Conservation (phyloP, 495 filamentous ascomycete species). For the Penicillium lividum region DNA sequence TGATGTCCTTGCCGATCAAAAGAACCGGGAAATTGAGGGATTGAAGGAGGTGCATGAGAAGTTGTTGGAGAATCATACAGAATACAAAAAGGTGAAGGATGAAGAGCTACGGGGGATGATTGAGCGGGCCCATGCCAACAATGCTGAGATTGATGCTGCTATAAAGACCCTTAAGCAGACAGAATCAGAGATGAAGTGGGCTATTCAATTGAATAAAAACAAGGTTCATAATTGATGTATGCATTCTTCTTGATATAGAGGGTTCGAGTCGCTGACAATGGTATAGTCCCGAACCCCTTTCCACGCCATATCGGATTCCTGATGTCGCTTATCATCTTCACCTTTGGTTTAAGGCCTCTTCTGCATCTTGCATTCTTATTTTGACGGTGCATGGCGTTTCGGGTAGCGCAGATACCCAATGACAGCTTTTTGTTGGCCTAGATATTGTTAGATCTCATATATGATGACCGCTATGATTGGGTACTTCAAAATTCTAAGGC, state of each 20-base stretch:
- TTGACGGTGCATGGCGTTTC: slow-evolving; percentile 20
- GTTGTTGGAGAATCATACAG: slow-evolving; percentile 55
- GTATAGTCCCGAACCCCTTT: not conserved
- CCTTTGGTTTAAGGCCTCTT: not conserved
- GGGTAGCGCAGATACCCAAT: slow-evolving; percentile 24
- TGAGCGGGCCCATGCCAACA: slow-evolving; percentile 51
- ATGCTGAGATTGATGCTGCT: slow-evolving; percentile 54
- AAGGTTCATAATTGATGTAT: slow-evolving; percentile 38
- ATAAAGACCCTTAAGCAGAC: slow-evolving; percentile 62
- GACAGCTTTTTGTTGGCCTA: slow-evolving; percentile 9
- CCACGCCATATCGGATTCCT: not conserved
- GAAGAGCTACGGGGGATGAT: slow-evolving; percentile 57
- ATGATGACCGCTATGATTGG: slow-evolving; percentile 7
- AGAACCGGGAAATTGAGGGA: slow-evolving; percentile 63
- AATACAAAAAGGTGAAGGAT: slow-evolving; percentile 66
- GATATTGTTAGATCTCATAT: slow-evolving; percentile 11
- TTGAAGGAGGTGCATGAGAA: slow-evolving; percentile 60
- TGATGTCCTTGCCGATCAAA: slow-evolving; percentile 67
- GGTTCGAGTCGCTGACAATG: not conserved
- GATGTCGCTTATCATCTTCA: not conserved
- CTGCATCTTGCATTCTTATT: slow-evolving; percentile 8
- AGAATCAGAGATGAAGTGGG: slow-evolving; percentile 68
- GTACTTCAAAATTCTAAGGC: not conserved
- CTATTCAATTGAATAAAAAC: slow-evolving; percentile 61
- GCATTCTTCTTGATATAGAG: not conserved